These are phyloP conservation scores for Nemophila menziesii DNA, from an alignment of 257 asterid genomes.

Conservation along the genomic window DNA sequence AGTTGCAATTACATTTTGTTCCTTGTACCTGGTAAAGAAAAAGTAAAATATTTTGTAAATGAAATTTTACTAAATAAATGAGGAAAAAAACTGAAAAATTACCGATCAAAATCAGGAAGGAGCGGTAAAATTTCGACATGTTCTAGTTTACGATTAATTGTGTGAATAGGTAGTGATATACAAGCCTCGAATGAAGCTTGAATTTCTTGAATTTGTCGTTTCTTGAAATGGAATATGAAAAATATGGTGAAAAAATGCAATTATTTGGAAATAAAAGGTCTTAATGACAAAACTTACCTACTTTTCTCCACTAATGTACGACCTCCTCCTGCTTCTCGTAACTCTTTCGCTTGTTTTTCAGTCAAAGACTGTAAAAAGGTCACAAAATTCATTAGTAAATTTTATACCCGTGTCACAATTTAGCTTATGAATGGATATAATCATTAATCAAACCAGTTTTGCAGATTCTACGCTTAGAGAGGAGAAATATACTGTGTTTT, in stretches of 20 bases:
- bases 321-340: slow-evolving; percentile 49
- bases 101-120: slow-evolving; percentile 76
- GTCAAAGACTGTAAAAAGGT: slow-evolving; percentile 56
- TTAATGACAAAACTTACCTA: slow-evolving; percentile 61
- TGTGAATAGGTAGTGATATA: slow-evolving; percentile 69
- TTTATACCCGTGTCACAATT: slow-evolving; percentile 5
- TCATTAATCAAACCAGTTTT: slow-evolving; percentile 48
- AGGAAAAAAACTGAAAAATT: no score
- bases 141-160: slow-evolving; percentile 43
- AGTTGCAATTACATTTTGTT: slow-evolving; percentile 60
- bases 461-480: slow-evolving; percentile 68
- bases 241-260: no score
- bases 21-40: slow-evolving; percentile 47
- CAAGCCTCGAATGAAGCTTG: slow-evolving; percentile 81
- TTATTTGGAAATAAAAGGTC: no score
- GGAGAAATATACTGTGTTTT: slow-evolving; percentile 94
- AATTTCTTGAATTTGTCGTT: slow-evolving; percentile 51
- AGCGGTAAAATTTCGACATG: slow-evolving; percentile 68
- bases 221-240: no score
- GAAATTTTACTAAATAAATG: no score
- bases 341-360: no score
- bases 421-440: slow-evolving; percentile 5
- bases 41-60: slow-evolving; percentile 2
- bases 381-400: slow-evolving; percentile 7
- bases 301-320: slow-evolving; percentile 65